Percentiles rank a stretch among this genome's conserved stretches.
These are phyloP conservation scores for Pseudonitzschia multiseries DNA, from an alignment of 108 stramenopile genomes.

Conservation along the genomic window DNA sequence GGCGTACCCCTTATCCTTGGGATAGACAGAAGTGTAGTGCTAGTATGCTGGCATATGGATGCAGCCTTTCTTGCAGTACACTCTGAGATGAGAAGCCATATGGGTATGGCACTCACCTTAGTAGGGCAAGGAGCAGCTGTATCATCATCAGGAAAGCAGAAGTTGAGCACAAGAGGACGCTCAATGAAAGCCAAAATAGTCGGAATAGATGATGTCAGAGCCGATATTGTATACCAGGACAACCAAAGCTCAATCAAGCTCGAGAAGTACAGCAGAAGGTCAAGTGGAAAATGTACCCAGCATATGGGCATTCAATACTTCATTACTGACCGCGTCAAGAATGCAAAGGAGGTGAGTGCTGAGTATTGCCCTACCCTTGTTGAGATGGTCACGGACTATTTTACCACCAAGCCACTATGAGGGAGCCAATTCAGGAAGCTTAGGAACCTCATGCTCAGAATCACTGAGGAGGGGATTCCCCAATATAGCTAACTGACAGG, in stretches of 20 bases:
- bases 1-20: constrained; percentile 27
- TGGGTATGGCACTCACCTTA: constrained; percentile 32
- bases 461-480: neutral
- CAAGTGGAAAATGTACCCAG: constrained; percentile 25
- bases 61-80: constrained; percentile 38
- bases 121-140: constrained; percentile 30
- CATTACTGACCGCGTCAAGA: constrained; percentile 38
- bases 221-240: no score
- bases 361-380: constrained; percentile 44
- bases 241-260: constrained; percentile 40
- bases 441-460: neutral
- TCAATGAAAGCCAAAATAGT: constrained; percentile 45
- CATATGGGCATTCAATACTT: constrained; percentile 53
- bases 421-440: constrained; percentile 1
- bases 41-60: constrained; percentile 33
- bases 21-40: constrained; percentile 1
- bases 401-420: constrained; percentile 43
- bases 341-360: constrained; percentile 25
- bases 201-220: constrained; percentile 32
- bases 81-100: constrained; percentile 40
- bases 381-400: no score
- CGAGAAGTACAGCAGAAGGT: constrained; percentile 41
- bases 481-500: no score
- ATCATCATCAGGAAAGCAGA: constrained; percentile 42
- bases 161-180: constrained; percentile 42